Evolutionary conservation across 1,284 basidiomycete species (phyloP).

Genomic region (Apiotrichum veenhuisii): DNA sequence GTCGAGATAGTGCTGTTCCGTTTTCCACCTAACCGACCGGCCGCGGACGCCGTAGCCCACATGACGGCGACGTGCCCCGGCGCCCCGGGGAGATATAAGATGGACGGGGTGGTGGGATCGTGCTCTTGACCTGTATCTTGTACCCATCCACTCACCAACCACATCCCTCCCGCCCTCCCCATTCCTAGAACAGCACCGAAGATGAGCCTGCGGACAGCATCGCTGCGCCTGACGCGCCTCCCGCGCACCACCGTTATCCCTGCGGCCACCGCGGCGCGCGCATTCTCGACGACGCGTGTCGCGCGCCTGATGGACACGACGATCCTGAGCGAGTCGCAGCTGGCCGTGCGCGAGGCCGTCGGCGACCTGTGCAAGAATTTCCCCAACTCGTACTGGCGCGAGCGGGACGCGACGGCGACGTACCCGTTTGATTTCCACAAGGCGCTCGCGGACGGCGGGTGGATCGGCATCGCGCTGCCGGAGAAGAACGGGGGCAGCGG

Average conservation of each 20-base stretch:
- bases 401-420: conserved; percentile 12
- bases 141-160: neutral
- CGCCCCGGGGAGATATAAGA: neutral
- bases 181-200: too few species aligned
- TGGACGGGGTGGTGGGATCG: neutral
- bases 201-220: neutral
- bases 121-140: neutral
- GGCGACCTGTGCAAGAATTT: conserved; percentile 10
- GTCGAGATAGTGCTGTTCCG: too few species aligned
- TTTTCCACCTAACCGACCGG: too few species aligned
- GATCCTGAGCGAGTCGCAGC: conserved; percentile 20
- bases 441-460: conserved; percentile 20
- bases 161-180: too few species aligned
- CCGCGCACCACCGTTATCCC: neutral
- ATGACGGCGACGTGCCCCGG: neutral
- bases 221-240: neutral
- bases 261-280: neutral
- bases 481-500: conserved; percentile 19
- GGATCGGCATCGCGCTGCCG: conserved; percentile 19
- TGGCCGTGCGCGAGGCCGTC: conserved; percentile 15
- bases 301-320: conserved; percentile 17
- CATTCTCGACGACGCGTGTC: conserved; percentile 5
- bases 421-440: conserved; percentile 22
- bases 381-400: conserved; percentile 21
- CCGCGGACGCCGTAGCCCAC: neutral